These are phyloP conservation scores for Pistacia vera DNA, from an alignment of 345 rosid genomes.

Conservation along the genomic window DNA sequence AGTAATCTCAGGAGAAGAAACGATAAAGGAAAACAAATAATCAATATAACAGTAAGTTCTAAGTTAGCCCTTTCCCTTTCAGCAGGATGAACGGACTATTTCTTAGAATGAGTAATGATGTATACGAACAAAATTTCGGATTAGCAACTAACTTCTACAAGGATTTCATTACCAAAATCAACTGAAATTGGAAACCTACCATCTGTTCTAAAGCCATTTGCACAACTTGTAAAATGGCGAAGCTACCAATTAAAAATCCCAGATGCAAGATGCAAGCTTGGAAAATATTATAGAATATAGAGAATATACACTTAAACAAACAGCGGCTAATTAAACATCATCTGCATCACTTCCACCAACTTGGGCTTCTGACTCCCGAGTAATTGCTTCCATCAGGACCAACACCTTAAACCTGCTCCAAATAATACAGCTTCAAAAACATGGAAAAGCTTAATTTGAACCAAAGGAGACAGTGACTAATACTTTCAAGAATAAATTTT, in stretches of 20 bases:
- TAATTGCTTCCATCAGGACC: conserved; percentile 60
- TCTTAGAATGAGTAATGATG: not conserved
- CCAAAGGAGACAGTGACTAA: not conserved
- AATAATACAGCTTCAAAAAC: conserved; percentile 12
- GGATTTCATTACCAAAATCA: not conserved
- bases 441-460: conserved; percentile 12
- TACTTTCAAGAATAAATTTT: conserved; percentile 74
- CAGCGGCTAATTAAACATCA: conserved; percentile 29
- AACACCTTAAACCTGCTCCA: conserved; percentile 66
- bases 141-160: not conserved
- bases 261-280: not conserved
- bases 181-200: not conserved
- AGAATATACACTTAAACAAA: conserved; percentile 27
- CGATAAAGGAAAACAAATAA: not conserved
- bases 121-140: not conserved
- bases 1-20: not conserved
- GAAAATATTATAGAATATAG: not conserved
- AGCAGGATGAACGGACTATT: not conserved
- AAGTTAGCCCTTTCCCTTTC: not conserved
- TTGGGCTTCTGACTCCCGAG: conserved; percentile 41
- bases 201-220: not conserved
- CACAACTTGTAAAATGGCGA: not conserved
- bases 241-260: not conserved
- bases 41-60: no score
- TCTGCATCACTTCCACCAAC: conserved; percentile 56